Evolutionary conservation across 2,329 filamentous ascomycete genomes (phyloP), one percentile per base, ranked within the genome.

Genomic region (Claviceps arundinis): DNA sequence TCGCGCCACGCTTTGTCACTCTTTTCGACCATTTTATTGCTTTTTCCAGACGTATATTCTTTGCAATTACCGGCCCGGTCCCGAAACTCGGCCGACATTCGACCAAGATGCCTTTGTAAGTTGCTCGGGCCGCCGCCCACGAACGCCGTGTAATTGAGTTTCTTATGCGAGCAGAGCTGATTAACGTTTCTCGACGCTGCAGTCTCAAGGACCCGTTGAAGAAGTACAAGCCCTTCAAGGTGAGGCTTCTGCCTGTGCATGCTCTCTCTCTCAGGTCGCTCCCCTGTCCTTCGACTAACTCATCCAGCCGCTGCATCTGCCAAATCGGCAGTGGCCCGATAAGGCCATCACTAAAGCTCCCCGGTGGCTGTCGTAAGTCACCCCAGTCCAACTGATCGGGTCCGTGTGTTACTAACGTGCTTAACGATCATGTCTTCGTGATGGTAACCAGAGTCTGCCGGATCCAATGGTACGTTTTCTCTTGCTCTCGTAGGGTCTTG

Each of bases 361-460:
- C 38, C 78, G 91, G 62, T 97, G 90, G 90, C 81, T 96, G 64
- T 47, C 45, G 45, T 47, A 37, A 22, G 45, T 47, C 16, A 8
- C 30, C 11, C 45, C 9, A 11, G n/a, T 47, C 30, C 45, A 14
- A n/a, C 5, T 4, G 13, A 17, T 2, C 5, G 19, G n/a, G 16
- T 3, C 22, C 30, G 3, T 5, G 17, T 47, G 30, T 37, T 22
- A 22, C 30, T 47, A 47, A 47, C 45, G 9, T 37, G 30, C 16
- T 4, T 16, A 47, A 37, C 8, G 45, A 37, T 47, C 45, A 47
- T 47, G 45, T 22, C 62, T 67, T 50, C 77, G 91, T 63, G 91
- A 97, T 74, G 91, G 90, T 53, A 96, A 96, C 75, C 91, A 97
- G 74, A 90, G 85, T 68, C 75, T 95, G 68, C 82, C 88, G 37